Evolutionary conservation across 352 stramenopile species (phyloP).

Genomic region (Phytophthora sansomeana): DNA sequence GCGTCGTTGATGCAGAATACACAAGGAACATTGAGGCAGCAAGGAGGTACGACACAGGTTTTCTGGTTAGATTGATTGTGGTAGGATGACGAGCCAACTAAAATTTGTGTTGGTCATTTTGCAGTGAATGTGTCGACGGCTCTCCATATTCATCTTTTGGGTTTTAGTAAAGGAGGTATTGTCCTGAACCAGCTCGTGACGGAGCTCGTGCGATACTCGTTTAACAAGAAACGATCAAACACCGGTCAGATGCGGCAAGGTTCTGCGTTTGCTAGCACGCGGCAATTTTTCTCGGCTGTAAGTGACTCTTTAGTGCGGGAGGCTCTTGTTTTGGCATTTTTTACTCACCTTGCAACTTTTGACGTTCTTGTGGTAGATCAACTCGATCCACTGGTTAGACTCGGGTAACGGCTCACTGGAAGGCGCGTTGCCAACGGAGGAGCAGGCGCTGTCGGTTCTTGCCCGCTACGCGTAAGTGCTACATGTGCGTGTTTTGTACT

Average conservation of each 20-base stretch:
- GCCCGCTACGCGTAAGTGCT: conserved; percentile 40
- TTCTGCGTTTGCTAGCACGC: conserved; percentile 43
- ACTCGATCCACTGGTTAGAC: conserved; percentile 75
- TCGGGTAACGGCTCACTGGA: conserved; percentile 60
- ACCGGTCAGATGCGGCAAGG: conserved; percentile 40
- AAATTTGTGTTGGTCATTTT: not conserved
- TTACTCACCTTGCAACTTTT: not conserved
- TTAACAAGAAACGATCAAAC: conserved; percentile 48
- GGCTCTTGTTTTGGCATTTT: not conserved
- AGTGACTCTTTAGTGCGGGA: conserved; percentile 2
- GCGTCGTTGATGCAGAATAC: conserved; percentile 50
- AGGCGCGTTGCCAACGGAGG: conserved; percentile 47
- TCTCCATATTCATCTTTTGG: conserved; percentile 66
- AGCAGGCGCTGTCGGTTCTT: conserved; percentile 45
- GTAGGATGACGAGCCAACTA: not conserved
- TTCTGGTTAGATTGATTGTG: conserved; percentile 10
- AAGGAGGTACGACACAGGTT: conserved; percentile 34
- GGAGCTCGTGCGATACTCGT: conserved; percentile 54
- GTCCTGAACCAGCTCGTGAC: conserved; percentile 80
- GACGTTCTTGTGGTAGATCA: conserved; percentile 35
- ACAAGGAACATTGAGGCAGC: conserved; percentile 23
- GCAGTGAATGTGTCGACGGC: conserved; percentile 52
- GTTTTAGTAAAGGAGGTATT: conserved; percentile 75
- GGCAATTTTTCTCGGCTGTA: conserved; percentile 48
- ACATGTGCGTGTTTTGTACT: no score